phyloP scores from a whole-genome alignment of 2,329 filamentous ascomycete species.

The Aulographum hederae region DNA sequence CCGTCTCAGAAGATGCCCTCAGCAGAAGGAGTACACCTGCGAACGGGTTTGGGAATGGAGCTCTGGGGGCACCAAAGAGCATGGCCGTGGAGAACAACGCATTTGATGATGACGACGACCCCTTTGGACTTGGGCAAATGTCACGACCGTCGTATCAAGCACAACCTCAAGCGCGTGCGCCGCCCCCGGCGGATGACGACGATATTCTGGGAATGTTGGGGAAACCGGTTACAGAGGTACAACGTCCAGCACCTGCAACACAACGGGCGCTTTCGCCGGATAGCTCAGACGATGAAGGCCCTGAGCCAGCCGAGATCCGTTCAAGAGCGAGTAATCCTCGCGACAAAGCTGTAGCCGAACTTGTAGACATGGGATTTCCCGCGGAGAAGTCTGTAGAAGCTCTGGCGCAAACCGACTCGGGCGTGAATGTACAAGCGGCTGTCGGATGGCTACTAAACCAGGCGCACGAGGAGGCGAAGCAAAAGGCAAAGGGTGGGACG shows the following conservation, averaged over 20 bases:
- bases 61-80: no score
- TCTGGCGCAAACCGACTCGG: conserved; percentile 60
- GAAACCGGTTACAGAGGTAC: conserved; percentile 37
- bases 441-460: conserved; percentile 83
- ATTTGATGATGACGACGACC: conserved; percentile 55
- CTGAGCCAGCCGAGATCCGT: no score
- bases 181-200: conserved; percentile 31
- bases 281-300: conserved; percentile 6
- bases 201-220: conserved; percentile 44
- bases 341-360: conserved; percentile 67
- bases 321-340: conserved; percentile 32
- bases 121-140: conserved; percentile 56
- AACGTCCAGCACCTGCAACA: conserved; percentile 11
- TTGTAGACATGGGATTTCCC: conserved; percentile 90
- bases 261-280: conserved; percentile 1
- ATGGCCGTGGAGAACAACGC: conserved; percentile 7
- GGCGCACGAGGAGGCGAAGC: conserved; percentile 67
- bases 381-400: conserved; percentile 67
- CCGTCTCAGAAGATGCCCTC: conserved; percentile 22
- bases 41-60: conserved; percentile 3
- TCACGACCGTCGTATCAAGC: conserved; percentile 9
- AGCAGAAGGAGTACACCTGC: conserved; percentile 24
- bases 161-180: conserved; percentile 6
- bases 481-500: conserved; percentile 34
- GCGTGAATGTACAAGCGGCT: conserved; percentile 66